Evolutionary conservation across 2,329 filamentous ascomycete genomes (phyloP).

Genomic region (Paecilomyces fulvus): DNA sequence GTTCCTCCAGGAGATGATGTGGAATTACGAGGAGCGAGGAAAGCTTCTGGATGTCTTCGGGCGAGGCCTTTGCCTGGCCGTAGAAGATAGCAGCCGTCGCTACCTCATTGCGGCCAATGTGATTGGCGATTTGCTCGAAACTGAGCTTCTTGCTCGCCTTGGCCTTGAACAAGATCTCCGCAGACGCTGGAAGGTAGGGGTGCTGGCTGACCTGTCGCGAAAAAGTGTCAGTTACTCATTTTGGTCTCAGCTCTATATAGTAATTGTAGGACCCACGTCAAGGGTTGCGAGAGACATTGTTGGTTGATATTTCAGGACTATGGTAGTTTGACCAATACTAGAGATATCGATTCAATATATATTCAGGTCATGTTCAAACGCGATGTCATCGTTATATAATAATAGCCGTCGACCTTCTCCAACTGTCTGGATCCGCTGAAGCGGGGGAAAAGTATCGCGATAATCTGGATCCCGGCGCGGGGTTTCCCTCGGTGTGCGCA

Average conservation of each 20-base stretch:
- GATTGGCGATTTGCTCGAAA: slow-evolving; percentile 68
- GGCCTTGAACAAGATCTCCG: slow-evolving; percentile 67
- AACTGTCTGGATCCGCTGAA: not conserved
- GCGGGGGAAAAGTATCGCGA: not conserved
- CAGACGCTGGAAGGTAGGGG: slow-evolving; percentile 61
- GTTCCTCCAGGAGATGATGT: slow-evolving; percentile 46
- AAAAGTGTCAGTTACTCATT: not conserved
- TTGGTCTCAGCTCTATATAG: not conserved
- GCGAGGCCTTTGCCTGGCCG: slow-evolving; percentile 67
- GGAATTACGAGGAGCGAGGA: slow-evolving; percentile 56
- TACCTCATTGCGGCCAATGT: slow-evolving; percentile 71
- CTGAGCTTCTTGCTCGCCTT: slow-evolving; percentile 68
- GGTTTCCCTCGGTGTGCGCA: not conserved
- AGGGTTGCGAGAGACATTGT: slow-evolving; percentile 38
- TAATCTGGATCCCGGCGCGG: not conserved
- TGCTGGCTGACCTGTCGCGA: slow-evolving; percentile 19
- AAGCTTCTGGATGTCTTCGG: slow-evolving; percentile 61
- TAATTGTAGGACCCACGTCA: slow-evolving; percentile 23
- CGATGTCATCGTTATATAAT: slow-evolving; percentile 8
- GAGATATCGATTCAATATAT: not conserved
- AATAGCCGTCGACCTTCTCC: slow-evolving; percentile 1
- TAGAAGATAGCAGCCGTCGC: slow-evolving; percentile 86
- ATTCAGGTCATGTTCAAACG: not conserved
- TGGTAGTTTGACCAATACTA: not conserved
- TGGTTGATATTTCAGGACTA: slow-evolving; percentile 1